phyloP scores from a whole-genome alignment of 1,284 basidiomycete genomes.

The Pascua guehoae region DNA sequence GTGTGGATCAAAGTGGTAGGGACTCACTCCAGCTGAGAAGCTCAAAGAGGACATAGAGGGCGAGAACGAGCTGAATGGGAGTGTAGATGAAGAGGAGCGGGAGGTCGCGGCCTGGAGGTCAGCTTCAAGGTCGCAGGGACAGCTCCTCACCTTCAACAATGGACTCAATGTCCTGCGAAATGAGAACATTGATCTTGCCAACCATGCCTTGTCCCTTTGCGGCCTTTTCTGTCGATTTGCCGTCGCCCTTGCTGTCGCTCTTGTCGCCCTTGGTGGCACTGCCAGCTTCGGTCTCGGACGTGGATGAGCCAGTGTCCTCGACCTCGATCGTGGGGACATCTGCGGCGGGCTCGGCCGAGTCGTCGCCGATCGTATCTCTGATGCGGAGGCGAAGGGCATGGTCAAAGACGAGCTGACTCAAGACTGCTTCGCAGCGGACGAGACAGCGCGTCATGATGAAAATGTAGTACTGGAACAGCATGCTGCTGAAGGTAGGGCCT shows the following conservation, averaged over 20 bases:
- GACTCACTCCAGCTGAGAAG: conserved; percentile 47
- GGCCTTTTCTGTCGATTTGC: conserved; percentile 19
- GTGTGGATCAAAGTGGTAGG: too few relatives aligned
- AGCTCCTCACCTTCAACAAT: conserved; percentile 36
- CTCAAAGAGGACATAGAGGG: conserved; percentile 38
- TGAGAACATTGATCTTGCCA: conserved; percentile 61
- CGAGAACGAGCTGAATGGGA: conserved; percentile 42
- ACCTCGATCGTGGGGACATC: conserved; percentile 15
- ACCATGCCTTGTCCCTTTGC: conserved; percentile 49
- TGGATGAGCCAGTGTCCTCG: conserved; percentile 12
- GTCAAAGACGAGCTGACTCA: conserved; percentile 68
- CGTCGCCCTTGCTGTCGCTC: conserved; percentile 16
- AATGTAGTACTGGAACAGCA: conserved; percentile 47
- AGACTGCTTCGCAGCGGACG: conserved; percentile 59
- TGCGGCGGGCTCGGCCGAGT: neutral
- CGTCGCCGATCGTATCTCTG: conserved; percentile 39
- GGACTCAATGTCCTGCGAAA: conserved; percentile 47
- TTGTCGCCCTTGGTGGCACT: conserved; percentile 9
- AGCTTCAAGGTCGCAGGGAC: neutral
- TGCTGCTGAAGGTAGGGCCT: conserved; percentile 49
- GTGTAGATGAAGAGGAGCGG: conserved; percentile 41
- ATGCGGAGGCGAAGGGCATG: conserved; percentile 66
- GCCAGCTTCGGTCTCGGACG: too few relatives aligned
- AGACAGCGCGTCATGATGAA: conserved; percentile 48
- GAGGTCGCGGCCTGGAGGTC: conserved; percentile 37